Percentiles rank a stretch among this genome's conserved stretches.
These are phyloP conservation scores for Penicillium sp. DNA, from an alignment of 2,329 filamentous ascomycete species.

Conservation along the genomic window DNA sequence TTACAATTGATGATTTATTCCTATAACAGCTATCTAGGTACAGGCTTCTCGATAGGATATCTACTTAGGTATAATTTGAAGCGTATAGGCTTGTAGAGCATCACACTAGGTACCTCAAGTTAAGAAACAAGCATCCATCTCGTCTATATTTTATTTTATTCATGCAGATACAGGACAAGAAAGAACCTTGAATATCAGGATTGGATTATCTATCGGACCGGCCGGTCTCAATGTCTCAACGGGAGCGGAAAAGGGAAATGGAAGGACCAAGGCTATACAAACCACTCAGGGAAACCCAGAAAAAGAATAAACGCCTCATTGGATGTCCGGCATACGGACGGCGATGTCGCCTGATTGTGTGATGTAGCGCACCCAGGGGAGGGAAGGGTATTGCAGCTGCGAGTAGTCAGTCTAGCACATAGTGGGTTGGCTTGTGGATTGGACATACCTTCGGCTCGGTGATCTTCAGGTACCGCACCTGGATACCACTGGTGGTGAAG, in stretches of 20 bases:
- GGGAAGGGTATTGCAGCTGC: slow-evolving; percentile 97
- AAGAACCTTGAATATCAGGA: slow-evolving; percentile 6
- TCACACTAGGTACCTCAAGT: too few relatives aligned
- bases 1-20: background rate
- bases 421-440: background rate
- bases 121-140: background rate
- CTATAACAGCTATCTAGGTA: background rate
- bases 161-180: background rate
- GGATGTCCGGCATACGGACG: slow-evolving; percentile 85
- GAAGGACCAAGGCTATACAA: slow-evolving; percentile 21
- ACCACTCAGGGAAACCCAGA: slow-evolving; percentile 12
- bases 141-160: background rate
- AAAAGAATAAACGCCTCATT: slow-evolving; percentile 44
- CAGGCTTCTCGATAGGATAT: background rate
- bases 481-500: slow-evolving; percentile 98
- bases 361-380: slow-evolving; percentile 98
- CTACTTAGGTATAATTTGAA: too few relatives aligned
- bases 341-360: slow-evolving; percentile 97
- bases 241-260: slow-evolving; percentile 13
- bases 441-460: slow-evolving; percentile 90
- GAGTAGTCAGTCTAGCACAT: slow-evolving; percentile 5
- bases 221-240: slow-evolving; percentile 20
- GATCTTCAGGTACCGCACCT: slow-evolving; percentile 97
- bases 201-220: slow-evolving; percentile 30
- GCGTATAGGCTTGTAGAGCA: too few relatives aligned